Evolutionary conservation across 2,329 filamentous ascomycete genomes (phyloP), one percentile per base, ranked within the genome.

Genomic region (Fusarium dlaminii): DNA sequence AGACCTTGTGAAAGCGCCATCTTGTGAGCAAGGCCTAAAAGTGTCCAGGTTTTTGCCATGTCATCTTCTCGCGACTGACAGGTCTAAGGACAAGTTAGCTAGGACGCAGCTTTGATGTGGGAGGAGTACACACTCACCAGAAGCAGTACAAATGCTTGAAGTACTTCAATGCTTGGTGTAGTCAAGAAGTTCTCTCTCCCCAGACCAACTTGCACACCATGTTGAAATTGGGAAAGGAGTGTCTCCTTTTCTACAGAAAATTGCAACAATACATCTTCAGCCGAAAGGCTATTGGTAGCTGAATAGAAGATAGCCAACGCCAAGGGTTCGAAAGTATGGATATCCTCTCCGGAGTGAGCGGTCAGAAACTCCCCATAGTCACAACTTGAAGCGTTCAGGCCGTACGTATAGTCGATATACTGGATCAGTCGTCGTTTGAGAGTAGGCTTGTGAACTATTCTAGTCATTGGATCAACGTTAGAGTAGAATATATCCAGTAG

Each of bases 391-490:
- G 36, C 27, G n/a, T 30, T 32, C 11, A 24, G 18, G 30, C 36
- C n/a, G 15, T 61, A 61, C 3, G 58, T 55, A 15, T 55, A 20
- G 18, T 42, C 24, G 11, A 55, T 27, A 12, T 61, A 61, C 29
- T 55, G 29, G 9, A 22, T 8, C 11, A 61, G 37, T 18, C 36
- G 58, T 34, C 48, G 36, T 8, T 32, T 32, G 5, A 61, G 37
- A 5, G 48, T 61, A 10, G 58, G 58, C 14, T 61, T 61, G 13
- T 61, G 58, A 18, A 61, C 46, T 40, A 61, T 34, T 34, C 58
- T 42, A 8, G 48, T 55, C 46, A 61, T 55, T 12, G 58, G 58
- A 42, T 61, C 46, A 10, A 61, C 46, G 13, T 61, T 42, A 12
- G n/a, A 29, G 39, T 27, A 42, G 20, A 61, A 61, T 18, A 10